Percentiles rank a stretch among this genome's conserved stretches.
phyloP scores from a whole-genome alignment of 805 yeast species.

The Saccharomycopsis javanensis region DNA sequence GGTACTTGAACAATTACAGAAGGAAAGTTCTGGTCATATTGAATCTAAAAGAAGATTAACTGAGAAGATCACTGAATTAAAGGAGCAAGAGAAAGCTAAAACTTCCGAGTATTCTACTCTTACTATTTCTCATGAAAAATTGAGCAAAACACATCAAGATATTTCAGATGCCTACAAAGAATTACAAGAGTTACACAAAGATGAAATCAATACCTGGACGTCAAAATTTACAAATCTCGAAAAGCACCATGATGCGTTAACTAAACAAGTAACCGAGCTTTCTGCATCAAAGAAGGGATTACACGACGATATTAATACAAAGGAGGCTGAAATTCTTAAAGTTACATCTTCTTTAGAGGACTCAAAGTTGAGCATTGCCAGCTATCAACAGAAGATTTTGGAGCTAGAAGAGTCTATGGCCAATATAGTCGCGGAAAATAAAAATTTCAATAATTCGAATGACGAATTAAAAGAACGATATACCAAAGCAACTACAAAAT shows the following conservation, averaged over 20 bases:
- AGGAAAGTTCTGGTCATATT: neutral
- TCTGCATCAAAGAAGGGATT: neutral
- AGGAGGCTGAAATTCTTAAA: slow-evolving; percentile 1
- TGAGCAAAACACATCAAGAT: neutral
- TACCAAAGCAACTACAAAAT: neutral
- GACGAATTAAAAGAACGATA: neutral
- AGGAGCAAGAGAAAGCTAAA: neutral
- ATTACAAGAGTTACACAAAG: neutral
- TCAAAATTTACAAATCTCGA: neutral
- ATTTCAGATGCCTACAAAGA: neutral
- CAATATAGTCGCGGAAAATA: neutral
- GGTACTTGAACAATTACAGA: neutral
- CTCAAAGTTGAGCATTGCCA: neutral
- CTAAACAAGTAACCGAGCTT: neutral
- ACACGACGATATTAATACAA: neutral
- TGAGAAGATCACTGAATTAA: neutral
- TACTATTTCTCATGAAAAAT: slow-evolving; percentile 8
- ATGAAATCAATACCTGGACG: neutral
- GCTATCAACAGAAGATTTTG: neutral
- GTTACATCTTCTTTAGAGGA: neutral
- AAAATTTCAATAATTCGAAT: neutral
- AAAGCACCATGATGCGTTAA: neutral
- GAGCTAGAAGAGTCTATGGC: neutral
- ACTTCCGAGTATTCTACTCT: slow-evolving; percentile 3
- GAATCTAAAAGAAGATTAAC: neutral